phyloP scores from a whole-genome alignment of 331 rosid genomes.

The Malus hybrid region DNA sequence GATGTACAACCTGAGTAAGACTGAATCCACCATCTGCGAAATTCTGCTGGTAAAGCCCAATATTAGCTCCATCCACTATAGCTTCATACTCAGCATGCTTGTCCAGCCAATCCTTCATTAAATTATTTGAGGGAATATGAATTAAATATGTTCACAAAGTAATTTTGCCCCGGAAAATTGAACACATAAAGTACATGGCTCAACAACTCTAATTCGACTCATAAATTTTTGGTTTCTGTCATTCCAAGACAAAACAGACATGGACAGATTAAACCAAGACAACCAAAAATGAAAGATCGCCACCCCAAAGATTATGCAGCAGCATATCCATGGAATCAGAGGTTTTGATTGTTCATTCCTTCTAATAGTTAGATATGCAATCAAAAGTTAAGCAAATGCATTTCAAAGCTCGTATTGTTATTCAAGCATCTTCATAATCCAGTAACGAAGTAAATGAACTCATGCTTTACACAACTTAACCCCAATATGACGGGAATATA shows the following conservation, averaged over 20 bases:
- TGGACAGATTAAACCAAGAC: background rate
- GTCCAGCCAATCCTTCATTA: conserved; percentile 63
- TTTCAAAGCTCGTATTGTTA: too few relatives aligned
- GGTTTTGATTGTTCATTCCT: background rate
- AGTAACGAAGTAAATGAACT: too few relatives aligned
- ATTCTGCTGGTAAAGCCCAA: conserved; percentile 95
- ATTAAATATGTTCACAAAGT: background rate
- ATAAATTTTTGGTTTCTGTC: background rate
- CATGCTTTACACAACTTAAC: too few relatives aligned
- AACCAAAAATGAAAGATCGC: background rate
- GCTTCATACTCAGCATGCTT: conserved; percentile 45
- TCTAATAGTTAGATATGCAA: background rate
- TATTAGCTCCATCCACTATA: conserved; percentile 84
- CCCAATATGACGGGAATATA: too few relatives aligned
- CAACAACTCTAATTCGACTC: too few relatives aligned
- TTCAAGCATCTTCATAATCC: too few relatives aligned
- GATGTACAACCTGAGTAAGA: conserved; percentile 62
- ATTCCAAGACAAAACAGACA: background rate
- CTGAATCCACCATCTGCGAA: conserved; percentile 90
- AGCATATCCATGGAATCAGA: background rate
- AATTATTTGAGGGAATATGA: background rate
- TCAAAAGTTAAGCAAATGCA: background rate
- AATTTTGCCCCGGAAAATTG: background rate
- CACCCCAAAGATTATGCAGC: background rate
- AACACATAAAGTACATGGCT: background rate